A percentile compares a stretch with the other conserved stretches of the same genome.
Evolutionary conservation across 2,329 filamentous ascomycete genomes (phyloP).

Genomic region (Diaporthe sp.): DNA sequence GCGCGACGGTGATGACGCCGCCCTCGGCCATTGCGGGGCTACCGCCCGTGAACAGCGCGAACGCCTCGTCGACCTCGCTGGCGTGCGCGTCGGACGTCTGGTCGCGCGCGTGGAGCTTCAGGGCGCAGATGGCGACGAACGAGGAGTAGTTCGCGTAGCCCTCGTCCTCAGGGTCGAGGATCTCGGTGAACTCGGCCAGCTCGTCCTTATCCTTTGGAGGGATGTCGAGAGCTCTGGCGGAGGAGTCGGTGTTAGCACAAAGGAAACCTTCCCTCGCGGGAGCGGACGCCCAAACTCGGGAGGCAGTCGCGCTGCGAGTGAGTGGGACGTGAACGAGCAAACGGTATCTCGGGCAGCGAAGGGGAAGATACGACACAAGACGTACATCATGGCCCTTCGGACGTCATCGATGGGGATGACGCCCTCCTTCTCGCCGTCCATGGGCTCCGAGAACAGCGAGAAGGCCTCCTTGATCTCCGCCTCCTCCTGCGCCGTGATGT

Average conservation of each 20-base stretch:
- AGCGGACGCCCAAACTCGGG: neutral
- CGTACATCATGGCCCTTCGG: conserved; percentile 78
- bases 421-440: conserved; percentile 77
- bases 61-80: conserved; percentile 83
- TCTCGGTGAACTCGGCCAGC: conserved; percentile 78
- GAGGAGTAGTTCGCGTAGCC: conserved; percentile 82
- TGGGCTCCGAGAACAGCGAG: conserved; percentile 79
- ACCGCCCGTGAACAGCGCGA: conserved; percentile 76
- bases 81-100: conserved; percentile 65
- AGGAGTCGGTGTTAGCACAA: neutral
- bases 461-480: conserved; percentile 93
- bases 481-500: conserved; percentile 86
- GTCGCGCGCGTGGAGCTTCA: conserved; percentile 78
- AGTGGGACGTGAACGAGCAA: neutral
- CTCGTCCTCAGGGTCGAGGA: conserved; percentile 84
- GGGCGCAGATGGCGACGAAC: conserved; percentile 88
- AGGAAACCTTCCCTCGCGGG: neutral
- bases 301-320: neutral
- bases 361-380: conserved; percentile 30
- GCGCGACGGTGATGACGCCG: conserved; percentile 78
- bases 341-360: no score
- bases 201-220: conserved; percentile 72
- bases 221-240: conserved; percentile 80
- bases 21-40: neutral
- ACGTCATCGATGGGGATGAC: conserved; percentile 76